Base-by-base conservation (phyloP, 495 filamentous ascomycete species). In the Staphylotrichum longicolle region DNA sequence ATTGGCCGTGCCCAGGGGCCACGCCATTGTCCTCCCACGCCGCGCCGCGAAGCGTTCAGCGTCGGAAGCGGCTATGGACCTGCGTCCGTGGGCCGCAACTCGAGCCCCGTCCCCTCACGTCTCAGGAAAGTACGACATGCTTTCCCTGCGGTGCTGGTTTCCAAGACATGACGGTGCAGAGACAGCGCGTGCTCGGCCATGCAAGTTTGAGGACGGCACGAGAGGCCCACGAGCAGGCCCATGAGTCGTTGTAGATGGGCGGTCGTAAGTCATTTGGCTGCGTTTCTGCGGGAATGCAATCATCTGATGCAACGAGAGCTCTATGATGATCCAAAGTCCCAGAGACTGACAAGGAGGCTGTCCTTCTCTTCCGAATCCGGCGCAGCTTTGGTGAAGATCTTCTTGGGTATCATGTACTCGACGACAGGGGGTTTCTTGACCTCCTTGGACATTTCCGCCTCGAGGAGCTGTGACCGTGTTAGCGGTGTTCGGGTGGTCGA, bases 331-430 rank as follows among this genome's bases (percentile, higher is more conserved):
- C 66, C 65, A 67, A 87, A 86, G 51, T 83, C 78, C 82, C 83
- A 86, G 27, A 86, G 70, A 60, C 75, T 82, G 55, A 78, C 80
- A 8, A 87, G 63, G 45, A 84, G 69, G 61, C 72, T 82, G 55
- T 82, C 80, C 40, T 73, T 66, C 32, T 73, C 65, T 48, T 69
- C 75, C 32, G 80, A 67, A 9, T 68, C 70, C 35, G 64, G 61
- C 39, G 80, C 82, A 11, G 84, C 77, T 30, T 79, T 82, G 49
- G 78, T 84, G 64, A 96, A 93, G 33, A 98, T 90, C 62, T 81
- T 84, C 77, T 95, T 95, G 30, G 95, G 92, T 52, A 99, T 96
- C 77, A 93, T 88, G 74, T 85, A 96, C 74, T 98, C 94, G 63
- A 97, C 86, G 39, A 91, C 92, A 4, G 92, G 92, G 37, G 83